phyloP scores from a whole-genome alignment of 1,284 basidiomycete species.

The Cutaneotrichosporon sp. region DNA sequence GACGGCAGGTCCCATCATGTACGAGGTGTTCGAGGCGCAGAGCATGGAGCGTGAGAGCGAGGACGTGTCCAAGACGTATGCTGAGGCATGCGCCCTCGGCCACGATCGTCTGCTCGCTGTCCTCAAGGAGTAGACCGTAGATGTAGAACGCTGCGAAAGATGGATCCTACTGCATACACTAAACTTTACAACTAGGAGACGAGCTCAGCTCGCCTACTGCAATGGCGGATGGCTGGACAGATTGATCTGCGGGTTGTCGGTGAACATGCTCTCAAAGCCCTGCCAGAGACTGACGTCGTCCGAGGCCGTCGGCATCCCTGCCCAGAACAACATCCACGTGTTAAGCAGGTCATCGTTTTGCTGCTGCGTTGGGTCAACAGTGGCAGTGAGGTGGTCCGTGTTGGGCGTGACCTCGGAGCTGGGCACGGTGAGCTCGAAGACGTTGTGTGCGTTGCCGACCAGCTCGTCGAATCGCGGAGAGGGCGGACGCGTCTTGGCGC shows the following conservation, averaged over 20 bases:
- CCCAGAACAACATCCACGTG: constrained; percentile 15
- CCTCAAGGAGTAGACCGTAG: not conserved
- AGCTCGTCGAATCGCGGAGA: not conserved
- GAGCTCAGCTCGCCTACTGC: not conserved
- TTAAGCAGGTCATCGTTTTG: constrained; percentile 11
- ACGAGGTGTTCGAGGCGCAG: constrained; percentile 13
- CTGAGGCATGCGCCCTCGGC: constrained; percentile 3
- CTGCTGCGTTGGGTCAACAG: not conserved
- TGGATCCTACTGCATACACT: not conserved
- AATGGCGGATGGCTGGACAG: not conserved
- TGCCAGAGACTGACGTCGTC: constrained; percentile 11
- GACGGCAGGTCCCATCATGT: constrained; percentile 12
- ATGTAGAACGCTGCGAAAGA: not conserved
- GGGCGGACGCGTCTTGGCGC: constrained; percentile 15
- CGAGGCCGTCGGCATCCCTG: constrained; percentile 9
- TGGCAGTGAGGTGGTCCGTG: not conserved
- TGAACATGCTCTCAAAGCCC: constrained; percentile 11
- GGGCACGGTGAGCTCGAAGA: not conserved
- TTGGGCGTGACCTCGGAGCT: not conserved
- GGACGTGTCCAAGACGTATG: not conserved
- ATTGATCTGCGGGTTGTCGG: constrained; percentile 3
- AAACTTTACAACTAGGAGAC: not conserved
- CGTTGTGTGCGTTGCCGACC: not conserved
- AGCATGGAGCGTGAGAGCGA: constrained; percentile 10
- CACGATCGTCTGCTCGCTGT: not conserved